phyloP scores from a whole-genome alignment of 1,284 basidiomycete genomes.

The Grifola frondosa region DNA sequence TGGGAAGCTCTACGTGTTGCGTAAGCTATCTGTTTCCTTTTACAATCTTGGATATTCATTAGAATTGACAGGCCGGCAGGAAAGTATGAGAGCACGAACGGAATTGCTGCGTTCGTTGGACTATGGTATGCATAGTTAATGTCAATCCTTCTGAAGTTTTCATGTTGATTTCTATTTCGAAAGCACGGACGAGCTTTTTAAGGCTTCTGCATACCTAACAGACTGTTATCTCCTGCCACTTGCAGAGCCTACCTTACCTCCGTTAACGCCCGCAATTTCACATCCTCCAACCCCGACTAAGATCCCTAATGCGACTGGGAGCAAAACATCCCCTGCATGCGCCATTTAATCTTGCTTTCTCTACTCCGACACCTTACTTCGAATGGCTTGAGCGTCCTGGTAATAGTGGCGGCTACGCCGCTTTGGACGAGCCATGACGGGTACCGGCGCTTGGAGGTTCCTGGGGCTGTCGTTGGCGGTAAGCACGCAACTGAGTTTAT shows the following conservation, averaged over 20 bases:
- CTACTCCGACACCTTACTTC: slow-evolving; percentile 35
- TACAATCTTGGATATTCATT: not conserved
- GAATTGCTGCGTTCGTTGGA: slow-evolving; percentile 65
- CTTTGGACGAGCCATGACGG: slow-evolving; percentile 72
- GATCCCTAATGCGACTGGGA: not conserved
- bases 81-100: slow-evolving; percentile 63
- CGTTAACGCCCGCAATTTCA: no score
- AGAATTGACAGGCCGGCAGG: slow-evolving; percentile 42
- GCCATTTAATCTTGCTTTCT: slow-evolving; percentile 36
- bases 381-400: slow-evolving; percentile 37
- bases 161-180: not conserved
- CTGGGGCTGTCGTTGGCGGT: slow-evolving; percentile 40
- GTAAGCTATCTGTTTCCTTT: slow-evolving; percentile 32
- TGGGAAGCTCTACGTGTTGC: slow-evolving; percentile 31
- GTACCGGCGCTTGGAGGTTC: slow-evolving; percentile 62
- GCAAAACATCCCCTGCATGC: slow-evolving; percentile 27
- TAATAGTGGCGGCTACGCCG: slow-evolving; percentile 48
- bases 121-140: slow-evolving; percentile 46
- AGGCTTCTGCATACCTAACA: slow-evolving; percentile 66
- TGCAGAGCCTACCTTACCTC: not conserved
- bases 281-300: not conserved
- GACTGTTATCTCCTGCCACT: slow-evolving; percentile 45
- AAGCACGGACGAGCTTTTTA: slow-evolving; percentile 72
- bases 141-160: not conserved
- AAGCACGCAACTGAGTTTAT: no score